Conservation (phyloP, 2,329 filamentous ascomycete species). For the Fusarium sp. region DNA sequence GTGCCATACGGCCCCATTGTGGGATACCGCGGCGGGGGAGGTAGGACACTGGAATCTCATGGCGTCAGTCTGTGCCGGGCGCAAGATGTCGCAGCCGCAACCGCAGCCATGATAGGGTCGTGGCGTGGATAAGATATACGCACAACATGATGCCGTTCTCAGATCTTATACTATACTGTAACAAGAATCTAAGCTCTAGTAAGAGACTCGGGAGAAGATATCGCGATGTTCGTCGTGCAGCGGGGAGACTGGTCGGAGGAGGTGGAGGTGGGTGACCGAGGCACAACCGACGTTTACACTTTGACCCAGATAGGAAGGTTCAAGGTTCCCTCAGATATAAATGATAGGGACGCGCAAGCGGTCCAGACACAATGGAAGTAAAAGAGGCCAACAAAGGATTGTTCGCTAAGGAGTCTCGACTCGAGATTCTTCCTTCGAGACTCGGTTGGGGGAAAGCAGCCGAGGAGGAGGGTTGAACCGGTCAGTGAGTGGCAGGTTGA, state of each 20-base stretch:
- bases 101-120: neutral
- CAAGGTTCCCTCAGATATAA: neutral
- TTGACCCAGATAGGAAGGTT: constrained; percentile 22
- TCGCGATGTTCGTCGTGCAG: constrained; percentile 26
- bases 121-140: constrained; percentile 18
- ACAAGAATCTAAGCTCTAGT: neutral
- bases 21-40: constrained; percentile 85
- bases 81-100: constrained; percentile 20
- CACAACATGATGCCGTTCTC: constrained; percentile 40
- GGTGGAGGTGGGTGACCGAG: constrained; percentile 26
- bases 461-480: constrained; percentile 24
- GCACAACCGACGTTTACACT: constrained; percentile 23
- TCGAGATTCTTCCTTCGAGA: constrained; percentile 2
- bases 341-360: neutral
- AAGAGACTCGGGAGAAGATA: neutral
- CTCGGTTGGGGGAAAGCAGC: constrained; percentile 23
- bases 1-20: constrained; percentile 74
- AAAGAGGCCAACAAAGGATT: neutral
- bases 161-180: neutral
- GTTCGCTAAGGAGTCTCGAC: neutral
- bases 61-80: constrained; percentile 31
- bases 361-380: neutral
- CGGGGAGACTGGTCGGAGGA: constrained; percentile 7
- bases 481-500: constrained; percentile 18
- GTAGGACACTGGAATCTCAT: constrained; percentile 70